Percentiles rank a stretch among this genome's conserved stretches.
These are phyloP conservation scores for Ophiosphaerella narmari DNA, from an alignment of 2,329 filamentous ascomycete species.

Conservation along the genomic window DNA sequence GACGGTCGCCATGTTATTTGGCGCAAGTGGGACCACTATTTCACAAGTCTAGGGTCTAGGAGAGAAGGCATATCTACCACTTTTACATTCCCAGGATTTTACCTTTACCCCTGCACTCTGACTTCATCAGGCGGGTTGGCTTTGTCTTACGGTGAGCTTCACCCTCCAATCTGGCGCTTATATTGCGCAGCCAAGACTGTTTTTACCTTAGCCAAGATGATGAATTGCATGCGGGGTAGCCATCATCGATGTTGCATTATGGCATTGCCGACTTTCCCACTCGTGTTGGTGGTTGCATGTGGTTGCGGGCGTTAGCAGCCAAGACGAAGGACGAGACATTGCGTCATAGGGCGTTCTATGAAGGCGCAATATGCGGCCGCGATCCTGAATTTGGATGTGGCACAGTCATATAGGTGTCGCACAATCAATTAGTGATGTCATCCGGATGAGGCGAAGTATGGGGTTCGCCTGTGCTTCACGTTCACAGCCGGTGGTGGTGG, in stretches of 20 bases:
- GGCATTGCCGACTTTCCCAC: slow-evolving; percentile 7
- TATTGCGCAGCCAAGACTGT: slow-evolving; percentile 18
- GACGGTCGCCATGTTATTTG: slow-evolving; percentile 12
- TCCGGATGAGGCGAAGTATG: too few species aligned
- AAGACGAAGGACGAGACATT: slow-evolving; percentile 24
- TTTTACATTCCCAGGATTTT: not conserved
- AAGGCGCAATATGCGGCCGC: not conserved
- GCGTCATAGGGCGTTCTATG: slow-evolving; percentile 24
- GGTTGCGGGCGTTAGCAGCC: slow-evolving; percentile 6
- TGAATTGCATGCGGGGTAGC: slow-evolving; percentile 10
- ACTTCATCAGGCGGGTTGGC: slow-evolving; percentile 18
- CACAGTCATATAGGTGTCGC: not conserved
- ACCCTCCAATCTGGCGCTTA: slow-evolving; percentile 21
- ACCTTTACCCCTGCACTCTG: slow-evolving; percentile 8
- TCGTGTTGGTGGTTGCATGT: slow-evolving; percentile 7
- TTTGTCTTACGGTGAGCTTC: slow-evolving; percentile 14
- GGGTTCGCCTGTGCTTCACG: too few species aligned
- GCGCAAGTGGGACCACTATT: not conserved
- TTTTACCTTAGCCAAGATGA: slow-evolving; percentile 11
- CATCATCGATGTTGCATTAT: slow-evolving; percentile 15
- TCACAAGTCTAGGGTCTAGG: not conserved
- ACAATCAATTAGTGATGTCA: not conserved
- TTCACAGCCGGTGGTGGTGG: too few species aligned
- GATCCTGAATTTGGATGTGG: not conserved
- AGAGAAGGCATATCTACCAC: too few species aligned